Evolutionary conservation across 805 yeast genomes (phyloP).

Genomic region (Ogataea sp.): DNA sequence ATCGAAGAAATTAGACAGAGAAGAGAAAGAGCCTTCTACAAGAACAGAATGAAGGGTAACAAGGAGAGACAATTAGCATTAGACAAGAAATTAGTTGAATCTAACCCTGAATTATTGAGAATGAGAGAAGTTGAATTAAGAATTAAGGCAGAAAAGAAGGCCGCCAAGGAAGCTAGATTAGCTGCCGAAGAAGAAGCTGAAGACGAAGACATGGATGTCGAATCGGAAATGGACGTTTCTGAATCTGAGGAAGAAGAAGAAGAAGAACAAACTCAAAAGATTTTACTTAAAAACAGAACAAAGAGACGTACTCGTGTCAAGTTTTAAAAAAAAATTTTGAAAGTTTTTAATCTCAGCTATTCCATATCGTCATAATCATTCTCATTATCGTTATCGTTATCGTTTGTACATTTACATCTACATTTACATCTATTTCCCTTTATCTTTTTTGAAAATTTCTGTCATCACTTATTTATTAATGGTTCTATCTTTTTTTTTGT

Average conservation of each 20-base stretch:
- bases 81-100: conserved; percentile 83
- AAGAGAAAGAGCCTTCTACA: conserved; percentile 97
- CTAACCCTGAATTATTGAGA: conserved; percentile 81
- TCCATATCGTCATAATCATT: background rate
- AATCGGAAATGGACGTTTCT: conserved; percentile 34
- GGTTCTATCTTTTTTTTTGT: background rate
- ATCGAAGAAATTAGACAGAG: conserved; percentile 92
- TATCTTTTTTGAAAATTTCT: background rate
- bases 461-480: background rate
- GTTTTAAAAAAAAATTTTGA: conserved; percentile 28
- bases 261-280: conserved; percentile 37
- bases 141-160: conserved; percentile 62
- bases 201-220: conserved; percentile 36
- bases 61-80: conserved; percentile 76
- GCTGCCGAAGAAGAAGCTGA: conserved; percentile 37
- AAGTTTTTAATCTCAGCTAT: too few species aligned
- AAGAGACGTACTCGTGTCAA: conserved; percentile 34
- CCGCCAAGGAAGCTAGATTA: conserved; percentile 45
- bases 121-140: conserved; percentile 91
- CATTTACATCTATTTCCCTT: background rate
- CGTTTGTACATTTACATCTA: background rate
- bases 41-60: conserved; percentile 98
- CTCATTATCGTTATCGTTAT: background rate
- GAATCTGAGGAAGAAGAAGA: conserved; percentile 42
- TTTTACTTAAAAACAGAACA: conserved; percentile 58